Evolutionary conservation across 768 basidiomycete species (phyloP).

Genomic region (Tubosaeta sp.): DNA sequence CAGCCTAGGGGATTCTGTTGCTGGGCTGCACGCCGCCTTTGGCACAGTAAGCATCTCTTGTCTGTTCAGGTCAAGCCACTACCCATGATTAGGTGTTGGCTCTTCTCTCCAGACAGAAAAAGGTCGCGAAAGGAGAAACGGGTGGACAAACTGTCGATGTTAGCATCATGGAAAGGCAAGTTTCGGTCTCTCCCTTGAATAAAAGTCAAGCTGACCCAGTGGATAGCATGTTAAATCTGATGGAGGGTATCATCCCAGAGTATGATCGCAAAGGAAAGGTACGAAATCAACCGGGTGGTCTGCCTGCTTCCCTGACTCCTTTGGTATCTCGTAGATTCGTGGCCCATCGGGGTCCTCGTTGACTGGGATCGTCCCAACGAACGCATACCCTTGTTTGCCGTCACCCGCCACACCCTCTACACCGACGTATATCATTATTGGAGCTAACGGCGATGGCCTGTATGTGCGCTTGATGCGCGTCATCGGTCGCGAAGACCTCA

Average conservation of each 20-base stretch:
- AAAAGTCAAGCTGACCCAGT: neutral
- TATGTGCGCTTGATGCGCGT: slow-evolving; percentile 63
- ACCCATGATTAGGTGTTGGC: slow-evolving; percentile 48
- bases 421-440: slow-evolving; percentile 63
- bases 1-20: slow-evolving; percentile 67
- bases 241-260: slow-evolving; percentile 75
- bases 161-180: slow-evolving; percentile 67
- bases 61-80: neutral
- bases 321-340: slow-evolving; percentile 42
- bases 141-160: slow-evolving; percentile 63
- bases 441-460: slow-evolving; percentile 67
- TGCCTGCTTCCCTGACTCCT: neutral
- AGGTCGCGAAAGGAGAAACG: slow-evolving; percentile 24
- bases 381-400: slow-evolving; percentile 65
- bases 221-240: slow-evolving; percentile 65
- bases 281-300: neutral
- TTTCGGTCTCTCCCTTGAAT: neutral
- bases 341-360: slow-evolving; percentile 73
- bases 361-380: slow-evolving; percentile 72
- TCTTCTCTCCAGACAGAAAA: slow-evolving; percentile 44
- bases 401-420: slow-evolving; percentile 34
- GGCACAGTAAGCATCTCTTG: slow-evolving; percentile 49
- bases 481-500: slow-evolving; percentile 57
- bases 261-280: slow-evolving; percentile 70
- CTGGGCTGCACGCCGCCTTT: slow-evolving; percentile 69